Evolutionary conservation across 352 stramenopile genomes (phyloP).

Genomic region (Halophytophthora batemanensis): DNA sequence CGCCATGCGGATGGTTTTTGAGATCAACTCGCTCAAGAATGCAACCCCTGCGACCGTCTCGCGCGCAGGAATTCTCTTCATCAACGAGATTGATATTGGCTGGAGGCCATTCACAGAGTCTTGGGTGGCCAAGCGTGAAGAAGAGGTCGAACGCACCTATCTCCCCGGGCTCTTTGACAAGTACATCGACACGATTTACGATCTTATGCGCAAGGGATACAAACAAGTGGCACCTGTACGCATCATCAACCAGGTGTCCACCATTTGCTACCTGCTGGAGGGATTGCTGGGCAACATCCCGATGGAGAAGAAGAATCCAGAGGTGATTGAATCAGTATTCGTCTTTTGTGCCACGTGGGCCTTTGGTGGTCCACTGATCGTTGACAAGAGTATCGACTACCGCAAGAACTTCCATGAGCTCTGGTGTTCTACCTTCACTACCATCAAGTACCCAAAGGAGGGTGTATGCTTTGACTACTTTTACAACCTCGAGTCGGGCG

Average conservation of each 20-base stretch:
- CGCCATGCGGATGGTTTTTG: slow-evolving; percentile 90
- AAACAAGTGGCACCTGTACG: slow-evolving; percentile 94
- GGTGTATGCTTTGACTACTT: slow-evolving; percentile 97
- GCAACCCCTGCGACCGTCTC: slow-evolving; percentile 84
- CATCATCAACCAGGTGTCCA: slow-evolving; percentile 95
- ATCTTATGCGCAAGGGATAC: slow-evolving; percentile 93
- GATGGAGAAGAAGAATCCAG: slow-evolving; percentile 89
- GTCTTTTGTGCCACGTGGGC: slow-evolving; percentile 96
- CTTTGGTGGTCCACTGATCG: slow-evolving; percentile 94
- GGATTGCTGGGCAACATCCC: slow-evolving; percentile 85
- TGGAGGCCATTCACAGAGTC: slow-evolving; percentile 97
- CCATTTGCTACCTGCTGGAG: slow-evolving; percentile 95
- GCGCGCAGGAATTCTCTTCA: slow-evolving; percentile 85
- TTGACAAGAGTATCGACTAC: slow-evolving; percentile 90
- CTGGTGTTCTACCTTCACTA: slow-evolving; percentile 78
- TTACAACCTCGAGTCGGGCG: slow-evolving; percentile 91
- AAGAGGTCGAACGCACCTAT: slow-evolving; percentile 91
- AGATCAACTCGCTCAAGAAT: slow-evolving; percentile 90
- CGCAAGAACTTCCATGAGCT: slow-evolving; percentile 89
- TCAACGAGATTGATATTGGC: slow-evolving; percentile 90
- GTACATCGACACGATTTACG: slow-evolving; percentile 93
- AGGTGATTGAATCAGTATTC: slow-evolving; percentile 95
- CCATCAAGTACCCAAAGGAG: slow-evolving; percentile 94
- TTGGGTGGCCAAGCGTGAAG: slow-evolving; percentile 90
- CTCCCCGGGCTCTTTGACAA: slow-evolving; percentile 95